Conservation (phyloP, 805 yeast species). For the Wickerhamiella shivajii region DNA sequence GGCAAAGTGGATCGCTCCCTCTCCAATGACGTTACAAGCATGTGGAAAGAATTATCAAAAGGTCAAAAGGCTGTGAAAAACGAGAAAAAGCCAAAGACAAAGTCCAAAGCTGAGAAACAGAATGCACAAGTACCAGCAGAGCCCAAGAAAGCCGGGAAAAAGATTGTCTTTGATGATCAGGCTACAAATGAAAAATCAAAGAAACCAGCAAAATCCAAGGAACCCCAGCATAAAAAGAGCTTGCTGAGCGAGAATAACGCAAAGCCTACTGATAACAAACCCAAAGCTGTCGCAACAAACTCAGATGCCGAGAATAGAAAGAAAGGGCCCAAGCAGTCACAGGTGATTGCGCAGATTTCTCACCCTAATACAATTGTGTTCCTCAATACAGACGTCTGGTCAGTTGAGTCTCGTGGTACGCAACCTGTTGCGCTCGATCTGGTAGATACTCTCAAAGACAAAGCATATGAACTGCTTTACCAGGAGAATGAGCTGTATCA, state of each 20-base stretch:
- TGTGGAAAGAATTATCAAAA: constrained; percentile 15
- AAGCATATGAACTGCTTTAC: constrained; percentile 53
- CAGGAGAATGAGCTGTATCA: constrained; percentile 59
- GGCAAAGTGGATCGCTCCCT: constrained; percentile 15
- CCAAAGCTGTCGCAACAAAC: background rate
- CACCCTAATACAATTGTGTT: constrained; percentile 30
- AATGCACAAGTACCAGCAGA: constrained; percentile 17
- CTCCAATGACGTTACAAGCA: constrained; percentile 15
- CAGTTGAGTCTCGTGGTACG: constrained; percentile 29
- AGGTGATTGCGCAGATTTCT: constrained; percentile 20
- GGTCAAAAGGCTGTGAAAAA: constrained; percentile 12
- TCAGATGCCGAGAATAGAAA: constrained; percentile 12
- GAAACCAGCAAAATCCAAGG: too few relatives aligned
- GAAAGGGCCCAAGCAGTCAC: constrained; percentile 11
- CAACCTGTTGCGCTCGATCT: constrained; percentile 28
- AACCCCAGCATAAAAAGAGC: background rate
- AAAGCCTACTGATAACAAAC: background rate
- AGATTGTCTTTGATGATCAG: constrained; percentile 5
- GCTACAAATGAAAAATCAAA: too few relatives aligned
- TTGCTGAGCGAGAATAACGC: background rate
- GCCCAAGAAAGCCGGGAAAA: constrained; percentile 11
- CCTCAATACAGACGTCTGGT: constrained; percentile 58
- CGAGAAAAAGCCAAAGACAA: constrained; percentile 24
- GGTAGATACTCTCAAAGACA: constrained; percentile 43
- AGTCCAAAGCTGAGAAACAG: constrained; percentile 17